These are phyloP conservation scores for Fagopyrum tataricum DNA, from an alignment of 148 eudicot genomes.

Conservation along the genomic window DNA sequence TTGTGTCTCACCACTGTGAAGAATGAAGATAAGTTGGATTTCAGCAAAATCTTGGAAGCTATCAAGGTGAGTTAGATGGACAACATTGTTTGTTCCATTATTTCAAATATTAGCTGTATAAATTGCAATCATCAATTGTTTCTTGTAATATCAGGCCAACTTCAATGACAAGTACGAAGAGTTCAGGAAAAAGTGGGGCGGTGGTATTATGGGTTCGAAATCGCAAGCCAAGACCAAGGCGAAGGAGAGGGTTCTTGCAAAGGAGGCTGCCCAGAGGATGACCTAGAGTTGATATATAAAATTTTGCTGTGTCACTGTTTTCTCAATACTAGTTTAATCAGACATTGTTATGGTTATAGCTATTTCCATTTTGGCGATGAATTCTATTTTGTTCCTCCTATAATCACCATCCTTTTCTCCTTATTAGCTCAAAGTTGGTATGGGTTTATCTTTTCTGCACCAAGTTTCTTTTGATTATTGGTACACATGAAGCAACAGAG, in stretches of 20 bases:
- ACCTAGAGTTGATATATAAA: neutral
- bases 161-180: conserved; percentile 13
- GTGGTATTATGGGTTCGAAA: conserved; percentile 10
- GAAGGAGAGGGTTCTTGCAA: conserved; percentile 9
- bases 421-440: too few species aligned
- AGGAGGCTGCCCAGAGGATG: conserved; percentile 12
- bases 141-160: conserved; percentile 1
- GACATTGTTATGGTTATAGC: neutral
- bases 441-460: too few species aligned
- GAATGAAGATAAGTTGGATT: conserved; percentile 84
- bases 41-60: conserved; percentile 77
- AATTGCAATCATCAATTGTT: neutral
- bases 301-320: neutral
- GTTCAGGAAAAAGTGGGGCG: conserved; percentile 12
- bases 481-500: neutral
- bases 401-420: neutral
- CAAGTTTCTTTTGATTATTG: neutral
- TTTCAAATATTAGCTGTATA: neutral
- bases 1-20: conserved; percentile 71
- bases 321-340: neutral
- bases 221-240: conserved; percentile 13
- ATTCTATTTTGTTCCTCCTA: neutral
- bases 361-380: neutral
- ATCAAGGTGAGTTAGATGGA: conserved; percentile 18
- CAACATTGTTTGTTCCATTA: neutral